Conservation (phyloP, 176 grass and related monocot species). For the Zea mays region DNA sequence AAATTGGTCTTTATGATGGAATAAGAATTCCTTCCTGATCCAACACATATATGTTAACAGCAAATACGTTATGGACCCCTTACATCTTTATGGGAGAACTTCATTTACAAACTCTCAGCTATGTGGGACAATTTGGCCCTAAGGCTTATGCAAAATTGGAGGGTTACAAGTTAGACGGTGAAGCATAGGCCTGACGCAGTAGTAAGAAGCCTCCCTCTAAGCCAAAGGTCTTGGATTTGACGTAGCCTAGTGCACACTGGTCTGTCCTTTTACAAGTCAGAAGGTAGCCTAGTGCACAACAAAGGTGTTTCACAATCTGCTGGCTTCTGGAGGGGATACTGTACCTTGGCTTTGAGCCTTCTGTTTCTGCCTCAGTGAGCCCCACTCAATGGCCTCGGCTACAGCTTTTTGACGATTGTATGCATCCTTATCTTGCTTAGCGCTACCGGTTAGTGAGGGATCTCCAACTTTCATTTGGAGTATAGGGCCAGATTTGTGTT, state of each 20-base stretch:
- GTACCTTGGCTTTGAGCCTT: slow-evolving; percentile 31
- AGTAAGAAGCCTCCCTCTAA: no score
- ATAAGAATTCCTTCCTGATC: background rate
- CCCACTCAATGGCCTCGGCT: slow-evolving; percentile 64
- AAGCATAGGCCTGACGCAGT: no score
- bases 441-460: background rate
- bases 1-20: background rate
- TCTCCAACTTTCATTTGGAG: slow-evolving; percentile 24
- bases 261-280: background rate
- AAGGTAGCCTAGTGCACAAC: slow-evolving; percentile 27
- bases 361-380: slow-evolving; percentile 51
- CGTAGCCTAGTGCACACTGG: no score
- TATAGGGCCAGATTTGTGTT: slow-evolving; percentile 14
- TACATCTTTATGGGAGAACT: slow-evolving; percentile 29
- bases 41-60: background rate
- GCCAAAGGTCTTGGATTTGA: no score
- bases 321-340: slow-evolving; percentile 27
- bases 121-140: slow-evolving; percentile 15
- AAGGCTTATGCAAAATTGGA: slow-evolving; percentile 24
- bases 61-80: background rate
- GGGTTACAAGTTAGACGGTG: slow-evolving; percentile 20
- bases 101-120: slow-evolving; percentile 35
- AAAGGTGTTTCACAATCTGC: slow-evolving; percentile 20
- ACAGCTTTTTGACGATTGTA: slow-evolving; percentile 47
- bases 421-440: slow-evolving; percentile 34